A percentile compares a stretch with the other conserved stretches of the same genome.
Evolutionary conservation across 1,284 basidiomycete species (phyloP).

Genomic region (Hymenochaete sp.): DNA sequence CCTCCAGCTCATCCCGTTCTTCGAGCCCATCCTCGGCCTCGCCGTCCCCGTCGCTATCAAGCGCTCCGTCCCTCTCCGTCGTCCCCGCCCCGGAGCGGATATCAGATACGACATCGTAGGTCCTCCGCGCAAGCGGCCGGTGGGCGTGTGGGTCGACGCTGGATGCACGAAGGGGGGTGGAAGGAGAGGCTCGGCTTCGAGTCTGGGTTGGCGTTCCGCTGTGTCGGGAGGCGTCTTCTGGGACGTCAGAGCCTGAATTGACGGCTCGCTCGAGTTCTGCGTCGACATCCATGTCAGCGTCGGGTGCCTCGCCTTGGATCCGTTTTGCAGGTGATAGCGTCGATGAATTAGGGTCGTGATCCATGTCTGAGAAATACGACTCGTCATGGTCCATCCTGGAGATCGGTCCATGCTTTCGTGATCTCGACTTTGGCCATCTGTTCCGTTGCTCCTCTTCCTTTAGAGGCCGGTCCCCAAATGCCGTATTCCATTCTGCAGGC

Average conservation of each 20-base stretch:
- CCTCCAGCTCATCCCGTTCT: conserved; percentile 4
- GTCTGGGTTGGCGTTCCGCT: neutral
- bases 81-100: conserved; percentile 5
- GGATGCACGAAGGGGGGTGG: too few species aligned
- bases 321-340: too few species aligned
- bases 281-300: conserved; percentile 25
- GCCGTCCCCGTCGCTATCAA: conserved; percentile 3
- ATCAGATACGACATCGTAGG: too few species aligned
- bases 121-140: too few species aligned
- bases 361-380: conserved; percentile 6
- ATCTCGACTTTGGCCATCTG: neutral
- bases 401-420: conserved; percentile 7
- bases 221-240: neutral
- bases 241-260: neutral
- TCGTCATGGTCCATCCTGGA: conserved; percentile 13
- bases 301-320: conserved; percentile 18
- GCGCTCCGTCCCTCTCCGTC: neutral
- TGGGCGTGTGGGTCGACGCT: too few species aligned
- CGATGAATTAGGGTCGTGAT: too few species aligned
- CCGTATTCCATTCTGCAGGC: too few species aligned
- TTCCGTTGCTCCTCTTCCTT: too few species aligned
- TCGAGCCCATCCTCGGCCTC: conserved; percentile 1
- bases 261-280: conserved; percentile 21
- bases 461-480: too few species aligned
- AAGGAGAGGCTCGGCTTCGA: too few species aligned